phyloP scores from a whole-genome alignment of 108 stramenopile genomes.

The Cyclotella baltica region DNA sequence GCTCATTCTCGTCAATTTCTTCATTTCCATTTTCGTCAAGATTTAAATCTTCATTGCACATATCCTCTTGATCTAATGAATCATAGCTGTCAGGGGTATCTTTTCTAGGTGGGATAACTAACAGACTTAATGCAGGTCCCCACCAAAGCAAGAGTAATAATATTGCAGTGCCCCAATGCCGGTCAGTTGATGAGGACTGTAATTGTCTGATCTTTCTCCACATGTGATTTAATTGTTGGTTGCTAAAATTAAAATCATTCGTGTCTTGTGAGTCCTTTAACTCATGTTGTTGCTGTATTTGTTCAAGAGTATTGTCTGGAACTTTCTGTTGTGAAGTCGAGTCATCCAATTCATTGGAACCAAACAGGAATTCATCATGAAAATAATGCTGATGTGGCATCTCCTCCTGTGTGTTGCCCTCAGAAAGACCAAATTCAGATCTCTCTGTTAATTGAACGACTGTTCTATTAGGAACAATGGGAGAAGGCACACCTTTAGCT shows the following conservation, averaged over 20 bases:
- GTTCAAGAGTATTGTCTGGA: neutral
- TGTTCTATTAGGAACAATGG: slow-evolving; percentile 1
- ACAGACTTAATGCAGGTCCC: slow-evolving; percentile 63
- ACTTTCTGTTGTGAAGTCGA: too few relatives aligned
- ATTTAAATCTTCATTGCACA: slow-evolving; percentile 28
- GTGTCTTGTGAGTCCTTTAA: neutral
- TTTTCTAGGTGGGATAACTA: slow-evolving; percentile 57
- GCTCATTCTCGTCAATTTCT: slow-evolving; percentile 24
- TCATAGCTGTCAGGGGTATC: slow-evolving; percentile 27
- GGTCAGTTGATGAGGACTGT: slow-evolving; percentile 32
- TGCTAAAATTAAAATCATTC: neutral
- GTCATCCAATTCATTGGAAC: neutral
- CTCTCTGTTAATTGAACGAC: neutral
- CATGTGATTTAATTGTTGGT: neutral
- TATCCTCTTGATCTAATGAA: slow-evolving; percentile 26
- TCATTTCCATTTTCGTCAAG: slow-evolving; percentile 6
- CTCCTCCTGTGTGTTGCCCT: neutral
- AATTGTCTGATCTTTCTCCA: slow-evolving; percentile 18
- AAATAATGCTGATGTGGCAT: neutral
- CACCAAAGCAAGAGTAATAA: slow-evolving; percentile 70
- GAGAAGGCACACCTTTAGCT: slow-evolving; percentile 10
- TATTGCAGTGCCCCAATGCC: slow-evolving; percentile 60
- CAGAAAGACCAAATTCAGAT: too few relatives aligned
- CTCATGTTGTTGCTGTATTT: neutral
- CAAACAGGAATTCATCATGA: neutral